Conservation (phyloP, 192 early-diverging fungal genomes). For the Chytriomyces sp. region DNA sequence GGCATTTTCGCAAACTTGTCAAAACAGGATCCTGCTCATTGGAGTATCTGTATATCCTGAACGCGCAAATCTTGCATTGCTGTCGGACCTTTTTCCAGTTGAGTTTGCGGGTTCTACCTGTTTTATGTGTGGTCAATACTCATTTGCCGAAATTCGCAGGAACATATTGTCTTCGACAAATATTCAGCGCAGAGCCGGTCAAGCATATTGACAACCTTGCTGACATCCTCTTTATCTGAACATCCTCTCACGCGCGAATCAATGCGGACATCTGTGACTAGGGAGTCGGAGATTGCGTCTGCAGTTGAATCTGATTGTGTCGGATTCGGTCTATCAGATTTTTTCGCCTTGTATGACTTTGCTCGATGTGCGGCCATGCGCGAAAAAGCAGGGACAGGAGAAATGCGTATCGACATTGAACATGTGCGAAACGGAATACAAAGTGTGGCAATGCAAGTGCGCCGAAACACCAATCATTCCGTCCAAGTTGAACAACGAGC, state of each 20-base stretch:
- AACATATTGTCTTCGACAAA: no score
- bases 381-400: background rate
- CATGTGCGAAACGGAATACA: conserved; percentile 2
- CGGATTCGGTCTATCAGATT: background rate
- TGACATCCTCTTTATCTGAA: no score
- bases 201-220: no score
- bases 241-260: no score
- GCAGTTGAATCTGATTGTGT: background rate
- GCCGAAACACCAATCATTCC: background rate
- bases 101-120: background rate
- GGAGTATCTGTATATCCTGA: conserved; percentile 14
- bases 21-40: background rate
- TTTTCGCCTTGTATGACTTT: background rate
- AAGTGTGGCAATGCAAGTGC: background rate
- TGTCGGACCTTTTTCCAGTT: conserved; percentile 9
- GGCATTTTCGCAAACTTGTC: background rate
- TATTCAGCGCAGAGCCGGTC: no score
- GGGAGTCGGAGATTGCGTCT: no score
- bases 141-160: no score
- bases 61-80: background rate
- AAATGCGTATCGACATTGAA: background rate
- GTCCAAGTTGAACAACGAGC: conserved; percentile 51
- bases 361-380: background rate
- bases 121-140: no score
- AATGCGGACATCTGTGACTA: no score